A percentile compares a stretch with the other conserved stretches of the same genome.
Evolutionary conservation across 208 protist species (phyloP).

Genomic region (Acanthamoeba castellanii): DNA sequence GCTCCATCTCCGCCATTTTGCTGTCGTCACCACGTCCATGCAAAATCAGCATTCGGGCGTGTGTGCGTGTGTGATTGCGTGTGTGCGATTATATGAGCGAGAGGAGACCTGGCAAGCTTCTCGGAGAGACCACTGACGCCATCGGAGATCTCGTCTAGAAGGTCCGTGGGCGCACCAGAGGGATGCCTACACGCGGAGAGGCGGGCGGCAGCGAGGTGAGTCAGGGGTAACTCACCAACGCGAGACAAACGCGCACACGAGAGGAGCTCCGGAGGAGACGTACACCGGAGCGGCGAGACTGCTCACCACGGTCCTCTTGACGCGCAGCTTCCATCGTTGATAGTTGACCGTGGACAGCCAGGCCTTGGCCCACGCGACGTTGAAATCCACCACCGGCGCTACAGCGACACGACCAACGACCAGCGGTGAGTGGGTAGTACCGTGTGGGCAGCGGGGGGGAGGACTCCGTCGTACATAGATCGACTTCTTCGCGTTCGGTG

Average conservation of each 20-base stretch:
- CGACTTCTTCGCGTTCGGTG: slow-evolving; percentile 27
- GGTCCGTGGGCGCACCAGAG: not conserved
- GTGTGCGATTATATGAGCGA: not conserved
- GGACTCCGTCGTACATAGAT: not conserved
- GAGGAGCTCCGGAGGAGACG: no score
- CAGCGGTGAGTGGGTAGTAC: not conserved
- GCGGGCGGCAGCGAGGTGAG: not conserved
- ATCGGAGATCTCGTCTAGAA: slow-evolving; percentile 53
- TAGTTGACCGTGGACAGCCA: slow-evolving; percentile 51
- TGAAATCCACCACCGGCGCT: slow-evolving; percentile 59
- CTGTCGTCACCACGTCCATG: not conserved
- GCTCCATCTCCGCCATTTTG: slow-evolving; percentile 54
- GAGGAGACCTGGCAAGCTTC: slow-evolving; percentile 4
- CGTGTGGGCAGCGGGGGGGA: not conserved
- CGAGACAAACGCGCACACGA: no score
- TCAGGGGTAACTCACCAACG: not conserved
- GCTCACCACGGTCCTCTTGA: not conserved
- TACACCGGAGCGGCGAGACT: slow-evolving; percentile 42
- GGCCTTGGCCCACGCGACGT: slow-evolving; percentile 37
- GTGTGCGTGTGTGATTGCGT: not conserved
- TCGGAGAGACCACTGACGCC: slow-evolving; percentile 28
- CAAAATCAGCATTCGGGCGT: not conserved
- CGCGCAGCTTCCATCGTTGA: not conserved
- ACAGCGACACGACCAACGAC: not conserved
- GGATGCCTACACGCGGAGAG: not conserved